A percentile compares a stretch with the other conserved stretches of the same genome.
Conservation (phyloP, 352 stramenopile genomes). For the Pythium plurisporium region DNA sequence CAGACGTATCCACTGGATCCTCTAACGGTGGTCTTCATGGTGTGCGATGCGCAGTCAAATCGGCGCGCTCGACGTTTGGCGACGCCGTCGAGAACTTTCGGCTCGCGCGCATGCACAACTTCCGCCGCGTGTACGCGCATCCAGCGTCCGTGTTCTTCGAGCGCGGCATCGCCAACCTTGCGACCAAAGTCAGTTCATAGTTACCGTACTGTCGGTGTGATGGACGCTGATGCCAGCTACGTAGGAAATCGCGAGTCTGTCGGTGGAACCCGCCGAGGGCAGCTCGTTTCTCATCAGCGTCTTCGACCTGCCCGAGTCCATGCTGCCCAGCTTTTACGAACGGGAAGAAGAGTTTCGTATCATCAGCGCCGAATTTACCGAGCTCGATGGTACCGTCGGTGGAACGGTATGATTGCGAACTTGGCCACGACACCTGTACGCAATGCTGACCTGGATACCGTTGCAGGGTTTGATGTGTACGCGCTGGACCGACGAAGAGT, state of each 20-base stretch:
- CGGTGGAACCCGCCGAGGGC: constrained; percentile 51
- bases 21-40: neutral
- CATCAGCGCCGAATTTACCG: constrained; percentile 63
- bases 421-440: neutral
- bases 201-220: too few species aligned
- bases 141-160: constrained; percentile 93
- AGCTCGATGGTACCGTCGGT: constrained; percentile 41
- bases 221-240: neutral
- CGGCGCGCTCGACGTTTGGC: constrained; percentile 84
- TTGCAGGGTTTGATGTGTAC: constrained; percentile 79
- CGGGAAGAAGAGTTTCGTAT: constrained; percentile 90
- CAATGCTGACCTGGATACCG: neutral
- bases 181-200: constrained; percentile 52
- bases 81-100: constrained; percentile 86
- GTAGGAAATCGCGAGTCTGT: constrained; percentile 88
- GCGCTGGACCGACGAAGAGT: constrained; percentile 84
- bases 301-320: constrained; percentile 52
- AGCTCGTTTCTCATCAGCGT: constrained; percentile 67
- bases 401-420: constrained; percentile 20
- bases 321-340: constrained; percentile 71
- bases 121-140: constrained; percentile 89
- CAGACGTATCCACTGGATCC: neutral
- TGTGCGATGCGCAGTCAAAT: constrained; percentile 41
- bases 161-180: constrained; percentile 80
- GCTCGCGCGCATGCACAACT: constrained; percentile 75